phyloP scores from a whole-genome alignment of 192 early-diverging fungal genomes.

The Tieghemiomyces parasiticus region DNA sequence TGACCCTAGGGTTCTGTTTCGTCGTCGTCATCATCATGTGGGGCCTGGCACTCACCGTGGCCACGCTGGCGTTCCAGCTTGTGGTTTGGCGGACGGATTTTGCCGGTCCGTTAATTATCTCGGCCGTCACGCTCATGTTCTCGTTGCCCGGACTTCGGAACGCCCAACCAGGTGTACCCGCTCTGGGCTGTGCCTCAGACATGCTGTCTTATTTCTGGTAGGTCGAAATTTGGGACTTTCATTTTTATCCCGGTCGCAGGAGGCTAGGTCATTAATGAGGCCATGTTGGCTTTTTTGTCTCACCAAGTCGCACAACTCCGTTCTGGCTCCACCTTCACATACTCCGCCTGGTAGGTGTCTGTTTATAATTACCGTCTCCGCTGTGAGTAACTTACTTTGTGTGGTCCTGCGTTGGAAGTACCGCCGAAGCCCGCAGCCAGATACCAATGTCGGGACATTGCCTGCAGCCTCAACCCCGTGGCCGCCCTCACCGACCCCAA shows the following conservation, averaged over 20 bases:
- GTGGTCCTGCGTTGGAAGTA: too few species aligned
- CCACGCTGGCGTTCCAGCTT: conserved; percentile 5
- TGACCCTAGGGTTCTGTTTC: background rate
- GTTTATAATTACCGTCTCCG: too few species aligned
- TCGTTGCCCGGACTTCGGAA: background rate
- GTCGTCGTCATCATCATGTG: background rate
- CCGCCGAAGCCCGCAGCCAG: too few species aligned
- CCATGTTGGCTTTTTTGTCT: background rate
- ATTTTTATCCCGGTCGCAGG: too few species aligned
- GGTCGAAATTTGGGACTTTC: background rate
- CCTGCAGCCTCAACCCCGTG: too few species aligned
- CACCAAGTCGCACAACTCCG: too few species aligned
- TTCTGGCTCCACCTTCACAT: too few species aligned
- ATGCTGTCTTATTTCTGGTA: conserved; percentile 2
- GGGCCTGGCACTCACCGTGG: background rate
- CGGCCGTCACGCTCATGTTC: background rate
- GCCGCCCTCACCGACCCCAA: too few species aligned
- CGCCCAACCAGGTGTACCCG: conserved; percentile 3
- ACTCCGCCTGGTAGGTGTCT: too few species aligned
- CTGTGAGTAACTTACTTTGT: too few species aligned
- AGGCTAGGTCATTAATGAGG: background rate
- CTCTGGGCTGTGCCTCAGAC: conserved; percentile 8
- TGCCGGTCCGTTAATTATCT: background rate
- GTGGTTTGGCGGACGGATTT: background rate
- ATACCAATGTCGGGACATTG: too few species aligned